Percentiles rank a stretch among this genome's conserved stretches.
phyloP scores from a whole-genome alignment of 257 asterid species.

The Capsicum pubescens region DNA sequence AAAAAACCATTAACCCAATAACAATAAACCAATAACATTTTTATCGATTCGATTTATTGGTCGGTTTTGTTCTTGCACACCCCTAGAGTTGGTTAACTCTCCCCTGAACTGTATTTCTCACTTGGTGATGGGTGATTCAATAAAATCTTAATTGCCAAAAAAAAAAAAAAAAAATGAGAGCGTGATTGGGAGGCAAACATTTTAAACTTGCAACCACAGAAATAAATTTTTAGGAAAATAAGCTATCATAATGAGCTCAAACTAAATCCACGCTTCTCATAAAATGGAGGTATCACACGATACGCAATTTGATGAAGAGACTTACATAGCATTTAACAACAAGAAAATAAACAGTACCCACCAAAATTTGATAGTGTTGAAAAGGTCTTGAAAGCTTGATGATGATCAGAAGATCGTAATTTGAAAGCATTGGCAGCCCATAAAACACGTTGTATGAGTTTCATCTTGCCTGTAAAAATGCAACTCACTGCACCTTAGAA shows the following conservation, averaged over 20 bases:
- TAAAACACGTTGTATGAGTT: background rate
- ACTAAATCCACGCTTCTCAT: background rate
- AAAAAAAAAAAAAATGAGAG: background rate
- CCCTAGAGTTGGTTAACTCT: no score
- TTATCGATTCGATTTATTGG: no score
- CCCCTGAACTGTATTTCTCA: no score
- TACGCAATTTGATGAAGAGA: background rate
- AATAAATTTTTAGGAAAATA: background rate
- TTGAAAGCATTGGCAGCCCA: slow-evolving; percentile 26
- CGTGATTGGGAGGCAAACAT: background rate
- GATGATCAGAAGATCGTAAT: slow-evolving; percentile 18
- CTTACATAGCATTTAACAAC: background rate
- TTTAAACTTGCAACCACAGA: background rate
- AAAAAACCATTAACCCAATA: no score
- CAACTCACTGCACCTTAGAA: slow-evolving; percentile 6
- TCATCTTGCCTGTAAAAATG: slow-evolving; percentile 23
- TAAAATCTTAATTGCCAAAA: no score
- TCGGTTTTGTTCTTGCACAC: no score
- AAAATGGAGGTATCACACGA: background rate
- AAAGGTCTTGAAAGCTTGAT: slow-evolving; percentile 23
- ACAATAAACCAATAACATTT: no score
- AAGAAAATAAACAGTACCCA: background rate
- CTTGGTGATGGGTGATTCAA: no score
- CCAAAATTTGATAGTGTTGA: slow-evolving; percentile 16
- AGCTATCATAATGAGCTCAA: background rate